A percentile compares a stretch with the other conserved stretches of the same genome.
These are phyloP conservation scores for Eruca vesicaria DNA, from an alignment of 441 rosid genomes.

Conservation along the genomic window DNA sequence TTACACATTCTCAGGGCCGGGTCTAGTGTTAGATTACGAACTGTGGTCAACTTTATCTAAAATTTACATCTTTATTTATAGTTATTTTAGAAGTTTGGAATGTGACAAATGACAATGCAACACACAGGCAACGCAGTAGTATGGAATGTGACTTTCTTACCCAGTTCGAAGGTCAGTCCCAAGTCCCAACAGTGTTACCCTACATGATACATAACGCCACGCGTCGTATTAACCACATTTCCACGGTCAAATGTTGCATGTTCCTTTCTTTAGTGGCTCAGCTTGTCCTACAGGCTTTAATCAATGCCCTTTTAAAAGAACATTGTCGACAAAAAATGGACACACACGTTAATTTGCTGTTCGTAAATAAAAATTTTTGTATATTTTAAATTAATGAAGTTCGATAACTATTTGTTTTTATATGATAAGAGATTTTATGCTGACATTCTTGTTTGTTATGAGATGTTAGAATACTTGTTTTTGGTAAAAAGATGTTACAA, in stretches of 20 bases:
- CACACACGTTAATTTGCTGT: constrained; percentile 11
- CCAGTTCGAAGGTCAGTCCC: neutral
- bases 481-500: neutral
- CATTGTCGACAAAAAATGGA: neutral
- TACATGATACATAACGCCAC: constrained; percentile 5
- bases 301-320: constrained; percentile 1
- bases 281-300: neutral
- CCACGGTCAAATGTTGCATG: neutral
- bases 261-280: constrained; percentile 1
- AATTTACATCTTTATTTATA: neutral
- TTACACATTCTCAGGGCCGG: no score
- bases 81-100: neutral
- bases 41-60: neutral
- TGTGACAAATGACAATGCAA: constrained; percentile 5
- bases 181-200: constrained; percentile 7
- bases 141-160: neutral
- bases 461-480: neutral
- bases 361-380: neutral
- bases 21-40: no score
- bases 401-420: neutral
- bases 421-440: neutral
- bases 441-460: no score
- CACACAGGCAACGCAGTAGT: neutral
- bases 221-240: neutral
- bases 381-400: neutral